Percentiles rank a stretch among this genome's conserved stretches.
phyloP scores from a whole-genome alignment of 805 yeast species.

The Sungouiella thailandica region DNA sequence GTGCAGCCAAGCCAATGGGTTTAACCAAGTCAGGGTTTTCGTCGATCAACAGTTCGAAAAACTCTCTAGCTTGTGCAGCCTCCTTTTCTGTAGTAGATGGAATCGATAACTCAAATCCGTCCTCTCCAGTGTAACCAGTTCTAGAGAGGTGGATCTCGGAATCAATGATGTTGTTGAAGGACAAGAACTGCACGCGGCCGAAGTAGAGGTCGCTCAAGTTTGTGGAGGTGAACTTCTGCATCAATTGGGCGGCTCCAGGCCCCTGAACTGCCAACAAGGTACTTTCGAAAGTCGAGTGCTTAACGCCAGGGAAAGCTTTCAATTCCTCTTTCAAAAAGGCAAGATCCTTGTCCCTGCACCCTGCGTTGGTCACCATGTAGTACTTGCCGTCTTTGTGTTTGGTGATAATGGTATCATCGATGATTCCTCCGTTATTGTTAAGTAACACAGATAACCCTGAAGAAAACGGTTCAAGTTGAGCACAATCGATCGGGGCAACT shows the following conservation, averaged over 20 bases:
- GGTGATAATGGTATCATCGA: conserved; percentile 90
- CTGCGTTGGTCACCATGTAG: conserved; percentile 94
- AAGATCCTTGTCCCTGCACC: conserved; percentile 80
- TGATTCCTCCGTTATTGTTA: conserved; percentile 71
- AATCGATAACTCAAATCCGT: conserved; percentile 90
- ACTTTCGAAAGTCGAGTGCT: conserved; percentile 52
- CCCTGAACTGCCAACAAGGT: conserved; percentile 91
- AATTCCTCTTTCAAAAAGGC: conserved; percentile 56
- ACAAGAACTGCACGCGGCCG: conserved; percentile 59
- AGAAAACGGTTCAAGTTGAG: conserved; percentile 47
- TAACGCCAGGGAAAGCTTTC: conserved; percentile 30
- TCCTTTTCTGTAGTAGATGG: conserved; percentile 42
- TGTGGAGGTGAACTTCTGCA: conserved; percentile 58
- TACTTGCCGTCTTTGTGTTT: conserved; percentile 71
- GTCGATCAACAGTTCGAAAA: conserved; percentile 56
- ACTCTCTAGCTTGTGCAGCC: conserved; percentile 44
- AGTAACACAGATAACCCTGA: conserved; percentile 77
- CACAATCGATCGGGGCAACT: conserved; percentile 84
- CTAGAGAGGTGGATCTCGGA: conserved; percentile 74
- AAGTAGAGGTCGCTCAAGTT: conserved; percentile 63
- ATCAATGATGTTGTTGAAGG: conserved; percentile 36
- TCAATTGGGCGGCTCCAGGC: conserved; percentile 67
- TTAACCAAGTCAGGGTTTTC: conserved; percentile 52
- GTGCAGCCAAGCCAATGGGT: conserved; percentile 96
- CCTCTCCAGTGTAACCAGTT: conserved; percentile 98